phyloP scores from a whole-genome alignment of 805 yeast species.

The Yarrowia osloensis region DNA sequence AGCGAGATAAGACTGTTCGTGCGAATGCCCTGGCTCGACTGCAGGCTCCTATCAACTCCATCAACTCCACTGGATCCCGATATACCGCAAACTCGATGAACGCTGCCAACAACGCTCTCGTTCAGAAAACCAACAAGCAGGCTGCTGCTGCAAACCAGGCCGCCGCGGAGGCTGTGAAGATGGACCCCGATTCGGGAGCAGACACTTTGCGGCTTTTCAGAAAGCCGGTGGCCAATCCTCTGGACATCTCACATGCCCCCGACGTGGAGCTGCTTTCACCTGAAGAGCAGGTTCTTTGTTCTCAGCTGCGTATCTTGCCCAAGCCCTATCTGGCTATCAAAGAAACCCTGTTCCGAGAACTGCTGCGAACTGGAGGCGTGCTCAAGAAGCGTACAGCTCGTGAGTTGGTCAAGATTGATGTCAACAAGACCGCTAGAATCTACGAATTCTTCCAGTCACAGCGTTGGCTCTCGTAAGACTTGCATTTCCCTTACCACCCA shows the following conservation, averaged over 20 bases:
- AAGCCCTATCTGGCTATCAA: constrained; percentile 93
- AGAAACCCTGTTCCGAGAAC: constrained; percentile 83
- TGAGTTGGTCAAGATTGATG: constrained; percentile 80
- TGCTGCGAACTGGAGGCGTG: constrained; percentile 79
- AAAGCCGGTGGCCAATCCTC: constrained; percentile 42
- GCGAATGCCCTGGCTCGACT: constrained; percentile 61
- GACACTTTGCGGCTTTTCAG: constrained; percentile 36
- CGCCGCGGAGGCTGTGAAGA: constrained; percentile 1
- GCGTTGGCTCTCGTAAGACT: constrained; percentile 65
- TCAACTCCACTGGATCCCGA: constrained; percentile 29
- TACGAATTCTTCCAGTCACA: constrained; percentile 92
- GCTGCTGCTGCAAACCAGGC: constrained; percentile 24
- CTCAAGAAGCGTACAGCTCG: constrained; percentile 83
- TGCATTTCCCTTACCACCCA: not conserved
- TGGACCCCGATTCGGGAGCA: constrained; percentile 8
- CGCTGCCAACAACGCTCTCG: constrained; percentile 14
- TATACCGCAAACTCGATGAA: constrained; percentile 33
- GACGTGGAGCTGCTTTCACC: constrained; percentile 80
- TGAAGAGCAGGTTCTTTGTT: constrained; percentile 87
- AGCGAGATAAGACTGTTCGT: constrained; percentile 78
- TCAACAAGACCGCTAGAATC: constrained; percentile 79
- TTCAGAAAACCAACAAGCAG: constrained; percentile 24
- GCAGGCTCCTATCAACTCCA: constrained; percentile 29
- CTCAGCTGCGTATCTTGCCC: constrained; percentile 80
- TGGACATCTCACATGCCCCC: constrained; percentile 58